Evolutionary conservation across 129 eudicot species (phyloP).

Genomic region (Pittosporum tobira): DNA sequence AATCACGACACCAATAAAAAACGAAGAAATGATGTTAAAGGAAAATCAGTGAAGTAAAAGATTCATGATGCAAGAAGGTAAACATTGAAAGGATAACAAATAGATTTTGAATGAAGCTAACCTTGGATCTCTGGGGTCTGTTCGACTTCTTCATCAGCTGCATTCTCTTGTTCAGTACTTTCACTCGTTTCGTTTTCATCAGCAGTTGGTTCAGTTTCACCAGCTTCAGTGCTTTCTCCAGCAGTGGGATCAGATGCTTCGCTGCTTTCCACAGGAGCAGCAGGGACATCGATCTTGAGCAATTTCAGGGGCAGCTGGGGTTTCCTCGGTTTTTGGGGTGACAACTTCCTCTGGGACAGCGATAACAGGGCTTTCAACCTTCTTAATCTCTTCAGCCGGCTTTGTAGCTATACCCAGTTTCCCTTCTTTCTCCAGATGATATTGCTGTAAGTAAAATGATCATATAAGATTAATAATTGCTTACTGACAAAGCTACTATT

Average conservation of each 20-base stretch:
- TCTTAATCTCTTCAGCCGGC: no score
- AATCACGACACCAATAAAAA: background rate
- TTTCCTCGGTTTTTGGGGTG: slow-evolving; percentile 34
- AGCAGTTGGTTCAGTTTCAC: slow-evolving; percentile 27
- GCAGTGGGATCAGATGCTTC: slow-evolving; percentile 25
- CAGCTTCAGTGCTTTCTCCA: slow-evolving; percentile 34
- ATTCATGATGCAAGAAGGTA: background rate
- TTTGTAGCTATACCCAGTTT: slow-evolving; percentile 29
- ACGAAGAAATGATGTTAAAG: background rate
- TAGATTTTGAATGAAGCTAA: slow-evolving; percentile 16
- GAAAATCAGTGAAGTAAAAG: background rate
- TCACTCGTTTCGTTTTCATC: slow-evolving; percentile 51
- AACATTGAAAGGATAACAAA: background rate
- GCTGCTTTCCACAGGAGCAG: slow-evolving; percentile 26
- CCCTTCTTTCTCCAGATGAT: slow-evolving; percentile 46
- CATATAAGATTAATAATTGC: background rate
- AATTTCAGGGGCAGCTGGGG: slow-evolving; percentile 27
- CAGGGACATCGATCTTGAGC: slow-evolving; percentile 29
- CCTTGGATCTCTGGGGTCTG: slow-evolving; percentile 79
- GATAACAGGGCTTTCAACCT: slow-evolving; percentile 21
- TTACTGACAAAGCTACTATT: background rate
- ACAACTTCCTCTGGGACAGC: slow-evolving; percentile 29
- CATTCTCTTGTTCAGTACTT: slow-evolving; percentile 34
- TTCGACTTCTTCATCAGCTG: slow-evolving; percentile 37
- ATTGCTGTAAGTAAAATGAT: slow-evolving; percentile 42